Evolutionary conservation across 306 rosid genomes (phyloP).

Genomic region (Crotalaria pallida): DNA sequence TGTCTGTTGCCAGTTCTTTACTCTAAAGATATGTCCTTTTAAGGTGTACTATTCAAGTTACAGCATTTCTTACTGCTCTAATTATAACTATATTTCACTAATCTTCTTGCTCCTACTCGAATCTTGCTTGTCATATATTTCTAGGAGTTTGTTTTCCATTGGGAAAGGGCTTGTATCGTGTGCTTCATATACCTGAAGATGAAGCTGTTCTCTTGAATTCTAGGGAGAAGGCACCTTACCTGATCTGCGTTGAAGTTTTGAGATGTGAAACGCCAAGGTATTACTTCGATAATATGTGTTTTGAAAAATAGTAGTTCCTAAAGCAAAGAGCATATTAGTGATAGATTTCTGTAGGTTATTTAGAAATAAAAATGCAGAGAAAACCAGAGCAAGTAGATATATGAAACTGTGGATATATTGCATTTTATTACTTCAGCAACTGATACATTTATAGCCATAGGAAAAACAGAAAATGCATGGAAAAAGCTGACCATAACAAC

Average conservation of each 20-base stretch:
- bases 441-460: too few relatives aligned
- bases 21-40: not conserved
- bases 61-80: too few relatives aligned
- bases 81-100: too few relatives aligned
- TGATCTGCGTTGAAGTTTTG: constrained; percentile 85
- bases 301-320: constrained; percentile 15
- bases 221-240: constrained; percentile 96
- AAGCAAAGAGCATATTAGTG: constrained; percentile 11
- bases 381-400: too few relatives aligned
- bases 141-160: constrained; percentile 92
- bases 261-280: constrained; percentile 89
- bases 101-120: constrained; percentile 13
- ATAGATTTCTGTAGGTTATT: too few relatives aligned
- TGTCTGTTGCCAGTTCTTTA: not conserved
- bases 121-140: constrained; percentile 25
- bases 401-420: too few relatives aligned
- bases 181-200: constrained; percentile 92
- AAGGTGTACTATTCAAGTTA: too few relatives aligned
- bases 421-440: too few relatives aligned
- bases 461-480: too few relatives aligned
- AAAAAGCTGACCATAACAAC: too few relatives aligned
- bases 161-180: constrained; percentile 95
- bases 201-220: constrained; percentile 98
- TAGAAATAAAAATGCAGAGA: too few relatives aligned
- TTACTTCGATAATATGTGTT: constrained; percentile 16